Evolutionary conservation across 2,329 filamentous ascomycete genomes (phyloP), one percentile per base, ranked within the genome.

Genomic region (Chrysosporium queenslandicum): DNA sequence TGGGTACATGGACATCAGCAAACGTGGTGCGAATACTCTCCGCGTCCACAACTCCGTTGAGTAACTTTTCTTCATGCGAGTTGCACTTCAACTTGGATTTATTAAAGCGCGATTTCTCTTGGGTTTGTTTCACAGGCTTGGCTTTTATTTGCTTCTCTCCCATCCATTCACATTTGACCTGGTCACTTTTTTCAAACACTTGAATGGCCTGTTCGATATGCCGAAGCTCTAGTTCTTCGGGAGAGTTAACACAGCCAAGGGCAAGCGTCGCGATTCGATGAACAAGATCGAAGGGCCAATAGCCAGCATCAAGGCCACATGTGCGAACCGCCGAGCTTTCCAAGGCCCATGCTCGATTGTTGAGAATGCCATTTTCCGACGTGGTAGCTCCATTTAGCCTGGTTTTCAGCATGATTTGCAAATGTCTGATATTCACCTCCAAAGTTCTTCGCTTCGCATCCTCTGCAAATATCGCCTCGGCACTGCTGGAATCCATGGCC

Each of bases 21-120:
- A 97, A 98, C 0, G 87, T 94, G 0, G 87, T 94, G 56, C 82
- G 82, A 58, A 98, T 87, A 61, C 86, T 86, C 43, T 83, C 76
- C 5, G 87, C 81, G 63, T 95, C 82, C 32, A 95, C 82, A 2
- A 97, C 83, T 8, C 91, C 89, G 2, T 80, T 78, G 42, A 95
- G 73, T 6, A 98, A 76, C 59, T 83, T 85, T 66, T 87, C 87
- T 67, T 97, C 92, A 58, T 95, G 83, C 48, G 82, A 76, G 53
- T 85, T 89, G 59, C 79, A 81, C 39, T 74, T 81, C 60, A 75
- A 75, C 56, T 73, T 76, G 53, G 79, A 62, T 40, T 74, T 71
- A 23, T 72, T 73, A 16, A 81, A 65, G 36, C 67, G 66, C 12
- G 72, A 63, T 53, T 71, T 67, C 50, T 63, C 68, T 37, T 64